phyloP scores from a whole-genome alignment of 2,329 filamentous ascomycete genomes.

The Tolypocladium sp. region DNA sequence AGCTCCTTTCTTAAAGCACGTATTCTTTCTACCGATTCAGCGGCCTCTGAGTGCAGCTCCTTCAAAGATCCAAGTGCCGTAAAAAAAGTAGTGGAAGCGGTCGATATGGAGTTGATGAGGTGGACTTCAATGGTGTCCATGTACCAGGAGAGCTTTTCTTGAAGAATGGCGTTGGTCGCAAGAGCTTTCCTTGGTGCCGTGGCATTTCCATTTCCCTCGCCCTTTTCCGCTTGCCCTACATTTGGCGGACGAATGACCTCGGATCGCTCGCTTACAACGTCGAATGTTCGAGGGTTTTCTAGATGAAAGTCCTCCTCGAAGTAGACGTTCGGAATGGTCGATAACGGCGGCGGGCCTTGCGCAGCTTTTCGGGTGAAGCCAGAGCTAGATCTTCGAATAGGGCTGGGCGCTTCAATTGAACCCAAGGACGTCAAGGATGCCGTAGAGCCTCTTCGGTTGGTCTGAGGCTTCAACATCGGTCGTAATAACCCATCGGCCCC shows the following conservation, averaged over 20 bases:
- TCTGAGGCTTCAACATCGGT: conserved; percentile 23
- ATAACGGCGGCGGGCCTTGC: conserved; percentile 74
- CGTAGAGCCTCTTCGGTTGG: conserved; percentile 22
- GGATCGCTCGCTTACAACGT: conserved; percentile 90
- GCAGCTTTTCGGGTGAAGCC: conserved; percentile 46
- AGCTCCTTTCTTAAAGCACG: conserved; percentile 73
- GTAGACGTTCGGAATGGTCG: conserved; percentile 86
- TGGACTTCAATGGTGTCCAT: conserved; percentile 99
- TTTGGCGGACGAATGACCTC: conserved; percentile 75
- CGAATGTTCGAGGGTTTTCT: conserved; percentile 92
- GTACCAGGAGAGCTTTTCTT: conserved; percentile 98
- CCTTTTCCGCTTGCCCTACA: conserved; percentile 43
- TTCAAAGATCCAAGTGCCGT: conserved; percentile 84
- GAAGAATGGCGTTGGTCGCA: conserved; percentile 91
- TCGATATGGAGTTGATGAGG: conserved; percentile 90
- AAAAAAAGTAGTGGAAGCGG: conserved; percentile 92
- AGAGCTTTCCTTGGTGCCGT: conserved; percentile 68
- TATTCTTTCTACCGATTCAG: conserved; percentile 82
- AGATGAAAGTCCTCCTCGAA: conserved; percentile 93
- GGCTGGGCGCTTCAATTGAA: conserved; percentile 36
- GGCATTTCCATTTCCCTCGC: conserved; percentile 45
- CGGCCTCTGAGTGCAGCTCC: conserved; percentile 84
- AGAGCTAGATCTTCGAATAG: conserved; percentile 35
- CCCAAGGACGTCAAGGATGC: conserved; percentile 40
- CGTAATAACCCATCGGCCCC: conserved; percentile 36